Percentiles rank a stretch among this genome's conserved stretches.
These are phyloP conservation scores for Caulochytrium protostelioides DNA, from an alignment of 371 early-diverging fungal genomes.

Conservation along the genomic window DNA sequence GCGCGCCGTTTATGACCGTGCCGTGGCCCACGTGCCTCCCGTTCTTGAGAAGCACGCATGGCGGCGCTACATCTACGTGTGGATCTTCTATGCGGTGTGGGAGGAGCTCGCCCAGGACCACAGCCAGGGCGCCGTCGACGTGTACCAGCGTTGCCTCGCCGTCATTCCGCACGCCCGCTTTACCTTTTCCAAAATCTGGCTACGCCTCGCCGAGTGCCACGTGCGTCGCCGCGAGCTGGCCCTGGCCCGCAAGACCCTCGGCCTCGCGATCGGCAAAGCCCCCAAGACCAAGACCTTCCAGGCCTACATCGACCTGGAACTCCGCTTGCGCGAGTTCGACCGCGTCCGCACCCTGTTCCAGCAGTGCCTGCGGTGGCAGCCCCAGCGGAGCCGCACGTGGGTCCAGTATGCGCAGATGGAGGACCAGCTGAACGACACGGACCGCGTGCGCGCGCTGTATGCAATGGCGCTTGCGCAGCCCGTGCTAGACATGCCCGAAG, in stretches of 20 bases:
- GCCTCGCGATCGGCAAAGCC: constrained; percentile 50
- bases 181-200: constrained; percentile 93
- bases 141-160: constrained; percentile 64
- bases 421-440: constrained; percentile 57
- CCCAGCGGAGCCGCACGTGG: constrained; percentile 75
- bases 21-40: constrained; percentile 72
- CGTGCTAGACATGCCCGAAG: constrained; percentile 81
- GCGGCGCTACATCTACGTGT: constrained; percentile 91
- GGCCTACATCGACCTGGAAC: constrained; percentile 87
- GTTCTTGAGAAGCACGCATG: constrained; percentile 70
- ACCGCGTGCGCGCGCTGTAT: constrained; percentile 66
- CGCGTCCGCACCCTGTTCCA: constrained; percentile 74
- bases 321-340: constrained; percentile 78
- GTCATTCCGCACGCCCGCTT: constrained; percentile 78
- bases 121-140: constrained; percentile 54
- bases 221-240: constrained; percentile 52
- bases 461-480: constrained; percentile 72
- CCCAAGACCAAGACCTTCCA: constrained; percentile 51
- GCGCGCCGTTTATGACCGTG: constrained; percentile 85
- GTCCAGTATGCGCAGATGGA: constrained; percentile 85
- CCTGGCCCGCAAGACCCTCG: constrained; percentile 61
- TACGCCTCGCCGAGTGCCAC: constrained; percentile 72
- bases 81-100: constrained; percentile 89
- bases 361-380: constrained; percentile 63
- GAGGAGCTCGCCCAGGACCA: constrained; percentile 71